Conservation (phyloP, 2,329 filamentous ascomycete genomes). For the Fusarium sp. region DNA sequence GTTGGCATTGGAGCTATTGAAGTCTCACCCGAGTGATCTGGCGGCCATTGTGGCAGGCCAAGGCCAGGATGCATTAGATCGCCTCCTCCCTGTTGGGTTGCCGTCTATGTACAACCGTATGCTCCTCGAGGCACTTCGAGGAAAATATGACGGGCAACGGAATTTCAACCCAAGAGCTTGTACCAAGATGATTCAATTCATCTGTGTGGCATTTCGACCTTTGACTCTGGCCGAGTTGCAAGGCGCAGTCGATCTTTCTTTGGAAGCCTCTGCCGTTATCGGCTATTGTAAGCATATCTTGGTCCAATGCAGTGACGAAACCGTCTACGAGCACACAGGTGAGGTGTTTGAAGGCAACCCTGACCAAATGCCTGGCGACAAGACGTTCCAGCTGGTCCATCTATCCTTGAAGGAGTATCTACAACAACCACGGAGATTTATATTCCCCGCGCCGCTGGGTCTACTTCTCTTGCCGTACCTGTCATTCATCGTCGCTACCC, state of each 20-base stretch:
- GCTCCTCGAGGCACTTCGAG: not conserved
- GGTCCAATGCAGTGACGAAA: not conserved
- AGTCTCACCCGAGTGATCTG: accelerated
- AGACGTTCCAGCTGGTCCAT: not conserved
- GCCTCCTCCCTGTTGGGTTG: not conserved
- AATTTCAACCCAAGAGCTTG: not conserved
- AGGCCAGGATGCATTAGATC: not conserved
- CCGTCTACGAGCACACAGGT: no score
- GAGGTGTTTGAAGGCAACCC: no score
- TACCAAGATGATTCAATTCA: not conserved
- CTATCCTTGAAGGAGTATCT: not conserved
- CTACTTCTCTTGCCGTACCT: not conserved
- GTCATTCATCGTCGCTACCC: not conserved
- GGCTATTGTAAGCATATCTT: not conserved
- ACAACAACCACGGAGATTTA: not conserved
- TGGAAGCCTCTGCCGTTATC: not conserved
- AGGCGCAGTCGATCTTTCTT: accelerated
- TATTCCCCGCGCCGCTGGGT: not conserved
- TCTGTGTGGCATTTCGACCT: not conserved
- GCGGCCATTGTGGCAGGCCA: not conserved
- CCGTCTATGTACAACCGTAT: not conserved
- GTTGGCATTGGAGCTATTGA: not conserved
- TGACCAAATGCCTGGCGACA: no score
- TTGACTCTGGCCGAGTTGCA: not conserved
- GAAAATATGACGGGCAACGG: accelerated